A percentile compares a stretch with the other conserved stretches of the same genome.
These are phyloP conservation scores for Solanum habrochaites DNA, from an alignment of 257 asterid genomes.

Conservation along the genomic window DNA sequence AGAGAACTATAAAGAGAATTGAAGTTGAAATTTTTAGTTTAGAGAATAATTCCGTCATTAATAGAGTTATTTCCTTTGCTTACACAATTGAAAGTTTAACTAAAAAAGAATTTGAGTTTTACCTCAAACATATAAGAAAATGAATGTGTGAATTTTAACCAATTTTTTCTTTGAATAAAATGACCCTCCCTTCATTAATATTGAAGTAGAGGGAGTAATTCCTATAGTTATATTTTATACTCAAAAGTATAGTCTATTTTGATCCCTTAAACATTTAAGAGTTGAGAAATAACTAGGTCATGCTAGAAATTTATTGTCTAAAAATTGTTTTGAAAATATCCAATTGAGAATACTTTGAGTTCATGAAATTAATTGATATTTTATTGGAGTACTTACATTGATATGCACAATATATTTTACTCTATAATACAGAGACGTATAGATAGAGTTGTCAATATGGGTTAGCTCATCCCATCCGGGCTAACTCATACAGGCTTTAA, in stretches of 20 bases:
- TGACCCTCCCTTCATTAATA: background rate
- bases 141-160: background rate
- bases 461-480: rapidly evolving
- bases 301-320: too few species aligned
- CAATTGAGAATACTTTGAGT: too few species aligned
- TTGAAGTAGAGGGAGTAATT: background rate
- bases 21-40: background rate
- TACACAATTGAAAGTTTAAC: background rate
- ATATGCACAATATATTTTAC: too few species aligned
- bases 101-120: too few species aligned
- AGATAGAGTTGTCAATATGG: too few species aligned
- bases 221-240: background rate
- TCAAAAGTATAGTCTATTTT: background rate
- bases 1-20: too few species aligned
- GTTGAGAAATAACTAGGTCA: background rate
- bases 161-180: too few species aligned
- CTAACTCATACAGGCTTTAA: too few species aligned
- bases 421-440: too few species aligned
- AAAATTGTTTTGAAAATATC: too few species aligned
- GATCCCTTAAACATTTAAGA: background rate
- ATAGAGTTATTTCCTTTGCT: background rate
- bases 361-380: too few species aligned
- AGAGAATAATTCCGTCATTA: background rate
- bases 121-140: background rate
- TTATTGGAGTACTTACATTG: too few species aligned